Base-by-base conservation (phyloP, 2,329 filamentous ascomycete genomes). In the Aspergillus sp. region DNA sequence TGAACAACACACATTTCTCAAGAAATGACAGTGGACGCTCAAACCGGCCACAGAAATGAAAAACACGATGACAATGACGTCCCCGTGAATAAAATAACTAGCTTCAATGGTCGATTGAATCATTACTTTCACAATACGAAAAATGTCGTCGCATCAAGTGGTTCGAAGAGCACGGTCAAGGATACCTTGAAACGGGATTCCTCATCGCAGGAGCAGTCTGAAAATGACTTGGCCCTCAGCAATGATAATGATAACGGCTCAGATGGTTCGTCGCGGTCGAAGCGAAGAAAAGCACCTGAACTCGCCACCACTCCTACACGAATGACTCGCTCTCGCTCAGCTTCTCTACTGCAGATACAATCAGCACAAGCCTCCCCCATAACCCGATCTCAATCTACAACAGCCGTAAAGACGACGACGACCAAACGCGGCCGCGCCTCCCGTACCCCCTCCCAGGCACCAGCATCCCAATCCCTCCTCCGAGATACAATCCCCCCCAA, bases 401-500 rank as follows among this genome's bases (percentile, higher is more conserved):
- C 44, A 12, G 43, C 54, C 4, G 35, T 45, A 22, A 45, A 38
- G 37, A 19, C 44, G 44, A 49, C 35, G 46, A 47, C 46, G 44
- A 39, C 46, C 44, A 53, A 53, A 47, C 46, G 27, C 43, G 41
- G 13, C 44, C 48, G 38, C 52, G 33, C 19, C 45, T 52, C 27
- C 47, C 57, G 49, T n/a, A 53, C 53, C 5, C 53, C 49, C 38
- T 52, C 51, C 25, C 25, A 30, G 12, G 9, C 25, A 30, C 25
- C 59, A 4, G 33, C 52, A 19, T 54, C 54, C 19, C 35, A 43
- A 20, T 72, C 69, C 48, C 65, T 65, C 48, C 69, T 76, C 50
- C 65, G 64, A 42, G 74, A 77, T 60, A 70, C 71, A 25, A 69
- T 76, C 44, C 68, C 68, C 0, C 56, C 65, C 4, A 67, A 71